phyloP scores from a whole-genome alignment of 140 eudicot genomes.

The Erigeron philadelphicus region DNA sequence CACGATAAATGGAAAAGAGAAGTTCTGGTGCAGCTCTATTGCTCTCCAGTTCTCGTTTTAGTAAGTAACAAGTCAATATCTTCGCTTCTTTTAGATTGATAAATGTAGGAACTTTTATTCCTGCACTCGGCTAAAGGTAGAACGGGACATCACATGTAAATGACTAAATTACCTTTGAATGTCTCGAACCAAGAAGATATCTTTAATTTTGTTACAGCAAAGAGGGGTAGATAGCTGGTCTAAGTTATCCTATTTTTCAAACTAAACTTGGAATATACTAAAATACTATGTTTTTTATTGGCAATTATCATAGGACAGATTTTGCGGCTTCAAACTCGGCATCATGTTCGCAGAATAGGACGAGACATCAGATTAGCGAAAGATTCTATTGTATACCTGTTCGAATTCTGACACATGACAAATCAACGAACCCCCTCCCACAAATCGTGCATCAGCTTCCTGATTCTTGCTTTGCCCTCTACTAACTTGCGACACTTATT shows the following conservation, averaged over 20 bases:
- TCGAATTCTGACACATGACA: slow-evolving; percentile 1
- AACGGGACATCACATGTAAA: background rate
- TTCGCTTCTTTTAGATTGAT: background rate
- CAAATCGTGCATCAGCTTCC: no score
- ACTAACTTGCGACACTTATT: no score
- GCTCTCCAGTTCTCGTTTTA: background rate
- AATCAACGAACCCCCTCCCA: background rate
- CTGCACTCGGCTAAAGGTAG: background rate
- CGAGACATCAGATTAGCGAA: slow-evolving; percentile 2
- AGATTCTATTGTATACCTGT: slow-evolving; percentile 10
- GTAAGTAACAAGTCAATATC: slow-evolving; percentile 2
- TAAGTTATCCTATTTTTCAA: background rate
- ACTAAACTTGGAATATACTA: background rate
- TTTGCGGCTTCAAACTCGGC: slow-evolving; percentile 7
- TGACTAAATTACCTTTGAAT: background rate
- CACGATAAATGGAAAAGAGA: slow-evolving; percentile 4
- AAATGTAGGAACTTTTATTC: background rate
- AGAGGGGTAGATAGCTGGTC: no score
- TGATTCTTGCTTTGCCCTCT: no score
- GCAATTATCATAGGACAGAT: slow-evolving; percentile 1
- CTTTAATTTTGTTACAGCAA: no score
- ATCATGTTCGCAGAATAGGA: slow-evolving; percentile 7
- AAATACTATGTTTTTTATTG: slow-evolving; percentile 2
- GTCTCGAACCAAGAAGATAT: no score
- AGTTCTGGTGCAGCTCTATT: background rate